phyloP scores from a whole-genome alignment of 2,329 filamentous ascomycete genomes.

The Aspergillus sergii region DNA sequence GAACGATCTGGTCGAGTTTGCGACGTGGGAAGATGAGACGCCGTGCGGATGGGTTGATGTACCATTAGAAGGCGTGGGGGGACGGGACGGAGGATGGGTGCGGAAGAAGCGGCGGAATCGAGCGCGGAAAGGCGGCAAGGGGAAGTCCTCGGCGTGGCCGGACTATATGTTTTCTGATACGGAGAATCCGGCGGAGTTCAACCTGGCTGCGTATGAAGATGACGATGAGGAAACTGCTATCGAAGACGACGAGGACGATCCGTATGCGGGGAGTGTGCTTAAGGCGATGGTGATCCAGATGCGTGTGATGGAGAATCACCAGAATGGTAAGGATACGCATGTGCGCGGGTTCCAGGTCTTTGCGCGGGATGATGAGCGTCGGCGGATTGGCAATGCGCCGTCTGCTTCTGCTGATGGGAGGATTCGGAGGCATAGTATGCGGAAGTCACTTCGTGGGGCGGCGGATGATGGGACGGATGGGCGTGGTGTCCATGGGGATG shows the following conservation, averaged over 20 bases:
- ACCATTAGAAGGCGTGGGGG: conserved; percentile 65
- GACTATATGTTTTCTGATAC: conserved; percentile 20
- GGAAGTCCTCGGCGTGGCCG: conserved; percentile 15
- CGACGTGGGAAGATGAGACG: conserved; percentile 73
- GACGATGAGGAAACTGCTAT: conserved; percentile 31
- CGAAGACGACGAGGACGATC: conserved; percentile 32
- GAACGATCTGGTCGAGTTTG: conserved; percentile 88
- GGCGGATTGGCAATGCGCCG: conserved; percentile 32
- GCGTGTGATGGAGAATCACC: conserved; percentile 91
- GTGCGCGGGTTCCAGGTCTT: conserved; percentile 90
- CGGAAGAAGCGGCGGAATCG: conserved; percentile 24
- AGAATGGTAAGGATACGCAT: conserved; percentile 99
- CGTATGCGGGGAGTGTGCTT: conserved; percentile 70
- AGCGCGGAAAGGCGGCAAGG: conserved; percentile 19
- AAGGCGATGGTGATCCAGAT: conserved; percentile 90
- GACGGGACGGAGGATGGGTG: conserved; percentile 39
- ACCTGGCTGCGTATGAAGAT: conserved; percentile 11
- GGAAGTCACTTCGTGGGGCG: conserved; percentile 32
- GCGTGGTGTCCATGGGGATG: conserved; percentile 26
- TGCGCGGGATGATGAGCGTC: conserved; percentile 49
- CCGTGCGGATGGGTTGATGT: conserved; percentile 92
- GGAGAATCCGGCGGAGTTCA: conserved; percentile 14
- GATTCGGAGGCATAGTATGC: conserved; percentile 31
- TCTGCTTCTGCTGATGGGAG: conserved; percentile 37
- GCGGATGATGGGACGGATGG: conserved; percentile 26